Base-by-base conservation (phyloP, 305 asterid species). In the Monarda citriodora region DNA sequence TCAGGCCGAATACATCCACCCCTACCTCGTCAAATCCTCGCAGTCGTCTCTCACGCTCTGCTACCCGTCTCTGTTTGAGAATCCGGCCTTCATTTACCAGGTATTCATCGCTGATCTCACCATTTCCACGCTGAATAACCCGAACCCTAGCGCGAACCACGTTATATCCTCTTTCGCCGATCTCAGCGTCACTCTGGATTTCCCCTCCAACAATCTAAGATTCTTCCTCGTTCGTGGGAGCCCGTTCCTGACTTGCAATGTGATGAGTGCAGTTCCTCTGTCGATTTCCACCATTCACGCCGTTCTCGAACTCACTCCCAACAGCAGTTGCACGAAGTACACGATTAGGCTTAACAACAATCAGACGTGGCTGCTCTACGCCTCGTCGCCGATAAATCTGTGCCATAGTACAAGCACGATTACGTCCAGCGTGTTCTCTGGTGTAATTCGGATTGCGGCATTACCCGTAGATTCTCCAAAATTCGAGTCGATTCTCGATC, bases 1-100 rank as follows among this genome's bases (percentile, higher is more conserved):
- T 67, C 97, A 90, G 32, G 80, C 96, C 0, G 96, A 90, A 49
- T 83, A 85, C 62, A 70, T 87, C 52, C 97, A 90, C 49, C 97
- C 97, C 0, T 90, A 90, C 66, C 69, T 79, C 37, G 48, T 90
- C 56, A 85, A 72, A 72, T 90, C 96, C 1, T 67, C 80, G 7
- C 68, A 68, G 20, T 87, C 97, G 9, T 48, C 81, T 2, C 87
- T 90, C 5, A 68, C 92, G 9, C 46, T 90, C 12, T 81, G 94
- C 42, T 85, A 68, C 77, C 92, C 97, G 3, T 63, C 87, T 29
- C 73, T 65, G 47, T 74, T 72, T 74, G 66, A 48, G 14, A 87
- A 69, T 40, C 56, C 95, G 23, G 69, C 85, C 0, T 87, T 83
- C 71, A 65, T 76, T 56, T 90, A 83, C 82, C 84, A 90, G 62